Percentiles rank a stretch among this genome's conserved stretches.
phyloP scores from a whole-genome alignment of 169 alveolate genomes.

The Eimeria tenella region DNA sequence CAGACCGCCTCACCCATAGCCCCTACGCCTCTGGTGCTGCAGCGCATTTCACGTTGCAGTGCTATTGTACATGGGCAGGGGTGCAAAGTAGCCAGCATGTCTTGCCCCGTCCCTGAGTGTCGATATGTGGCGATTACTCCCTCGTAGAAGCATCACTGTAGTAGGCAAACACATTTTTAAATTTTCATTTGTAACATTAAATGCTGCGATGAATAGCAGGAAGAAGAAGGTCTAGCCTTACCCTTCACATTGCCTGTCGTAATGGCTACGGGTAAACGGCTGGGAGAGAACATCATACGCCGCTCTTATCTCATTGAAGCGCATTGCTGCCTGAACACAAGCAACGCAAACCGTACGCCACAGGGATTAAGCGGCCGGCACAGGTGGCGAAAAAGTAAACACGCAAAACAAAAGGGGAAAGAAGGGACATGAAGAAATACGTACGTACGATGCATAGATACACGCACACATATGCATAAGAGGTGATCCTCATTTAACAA shows the following conservation, averaged over 20 bases:
- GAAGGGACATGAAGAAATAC: neutral
- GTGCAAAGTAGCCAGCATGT: too few species aligned
- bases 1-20: neutral
- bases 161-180: too few species aligned
- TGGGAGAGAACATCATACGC: slow-evolving; percentile 5
- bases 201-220: too few species aligned
- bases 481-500: too few species aligned
- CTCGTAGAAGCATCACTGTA: too few species aligned
- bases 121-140: too few species aligned
- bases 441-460: too few species aligned
- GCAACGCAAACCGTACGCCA: neutral
- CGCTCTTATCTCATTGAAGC: neutral
- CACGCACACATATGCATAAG: too few species aligned
- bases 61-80: too few species aligned
- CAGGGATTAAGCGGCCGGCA: neutral
- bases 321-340: neutral
- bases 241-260: slow-evolving; percentile 6
- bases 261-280: neutral
- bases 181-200: too few species aligned
- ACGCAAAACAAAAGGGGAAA: neutral
- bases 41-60: neutral
- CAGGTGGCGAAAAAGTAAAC: neutral
- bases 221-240: neutral
- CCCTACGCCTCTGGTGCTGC: neutral
- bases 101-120: too few species aligned